phyloP scores from a whole-genome alignment of 2,329 filamentous ascomycete species.

The Colletotrichum brevisporum region DNA sequence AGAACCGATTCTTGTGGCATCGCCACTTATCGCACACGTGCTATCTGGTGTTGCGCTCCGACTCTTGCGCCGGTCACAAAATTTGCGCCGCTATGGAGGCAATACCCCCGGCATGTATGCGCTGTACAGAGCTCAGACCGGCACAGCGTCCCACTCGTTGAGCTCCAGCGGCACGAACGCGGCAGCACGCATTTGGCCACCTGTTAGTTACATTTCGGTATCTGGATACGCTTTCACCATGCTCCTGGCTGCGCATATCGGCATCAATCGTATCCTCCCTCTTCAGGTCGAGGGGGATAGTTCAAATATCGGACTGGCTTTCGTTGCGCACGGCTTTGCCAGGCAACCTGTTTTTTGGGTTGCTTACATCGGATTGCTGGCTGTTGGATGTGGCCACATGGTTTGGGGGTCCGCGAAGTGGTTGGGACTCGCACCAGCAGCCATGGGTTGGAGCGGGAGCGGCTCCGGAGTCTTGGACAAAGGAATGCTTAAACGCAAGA shows the following conservation, averaged over 20 bases:
- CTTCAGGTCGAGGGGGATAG: slow-evolving; percentile 84
- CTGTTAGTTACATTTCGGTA: slow-evolving; percentile 76
- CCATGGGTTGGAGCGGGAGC: slow-evolving; percentile 62
- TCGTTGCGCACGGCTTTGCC: slow-evolving; percentile 88
- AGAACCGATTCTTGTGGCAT: slow-evolving; percentile 83
- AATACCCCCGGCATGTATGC: slow-evolving; percentile 68
- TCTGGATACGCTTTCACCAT: slow-evolving; percentile 80
- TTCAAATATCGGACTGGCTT: slow-evolving; percentile 87
- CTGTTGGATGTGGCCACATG: slow-evolving; percentile 80
- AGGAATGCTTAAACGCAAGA: slow-evolving; percentile 66
- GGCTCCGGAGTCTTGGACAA: slow-evolving; percentile 62
- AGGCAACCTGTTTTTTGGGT: slow-evolving; percentile 77
- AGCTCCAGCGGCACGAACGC: slow-evolving; percentile 45
- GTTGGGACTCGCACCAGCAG: slow-evolving; percentile 75
- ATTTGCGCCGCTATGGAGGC: slow-evolving; percentile 81
- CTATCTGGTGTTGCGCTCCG: slow-evolving; percentile 83
- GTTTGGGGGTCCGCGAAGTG: slow-evolving; percentile 90
- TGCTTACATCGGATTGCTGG: slow-evolving; percentile 79
- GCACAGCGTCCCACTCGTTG: slow-evolving; percentile 49
- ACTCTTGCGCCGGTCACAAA: slow-evolving; percentile 79
- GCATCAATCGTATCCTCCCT: slow-evolving; percentile 83
- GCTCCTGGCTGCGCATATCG: slow-evolving; percentile 78
- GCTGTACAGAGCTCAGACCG: slow-evolving; percentile 50
- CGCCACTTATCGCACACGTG: slow-evolving; percentile 83
- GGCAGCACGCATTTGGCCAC: slow-evolving; percentile 73